Evolutionary conservation across 306 rosid genomes (phyloP).

Genomic region (Vigna hirtella): DNA sequence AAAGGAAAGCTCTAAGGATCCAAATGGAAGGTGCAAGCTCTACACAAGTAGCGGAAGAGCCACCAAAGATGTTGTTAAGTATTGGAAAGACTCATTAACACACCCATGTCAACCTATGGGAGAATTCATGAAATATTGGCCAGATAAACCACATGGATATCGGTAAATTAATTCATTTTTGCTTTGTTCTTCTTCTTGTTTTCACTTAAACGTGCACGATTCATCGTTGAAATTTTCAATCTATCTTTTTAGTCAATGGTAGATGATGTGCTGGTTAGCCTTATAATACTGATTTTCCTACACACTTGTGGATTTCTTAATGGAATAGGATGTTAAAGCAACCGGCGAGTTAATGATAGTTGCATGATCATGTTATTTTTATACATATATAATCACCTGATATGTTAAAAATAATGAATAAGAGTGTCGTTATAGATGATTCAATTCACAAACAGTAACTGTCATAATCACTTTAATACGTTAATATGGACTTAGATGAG

Average conservation of each 20-base stretch:
- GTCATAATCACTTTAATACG: too few relatives aligned
- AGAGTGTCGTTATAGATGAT: too few relatives aligned
- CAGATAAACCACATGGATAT: conserved; percentile 58
- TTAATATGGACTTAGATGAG: too few relatives aligned
- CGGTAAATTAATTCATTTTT: conserved; percentile 39
- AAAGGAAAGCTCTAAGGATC: conserved; percentile 63
- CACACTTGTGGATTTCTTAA: too few relatives aligned
- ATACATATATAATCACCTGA: too few relatives aligned
- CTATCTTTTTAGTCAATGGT: not conserved
- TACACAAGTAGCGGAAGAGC: conserved; percentile 71
- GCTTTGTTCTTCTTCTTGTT: not conserved
- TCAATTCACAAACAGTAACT: too few relatives aligned
- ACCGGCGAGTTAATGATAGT: too few relatives aligned
- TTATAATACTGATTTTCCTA: not conserved
- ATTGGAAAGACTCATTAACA: conserved; percentile 70
- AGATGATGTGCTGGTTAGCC: not conserved
- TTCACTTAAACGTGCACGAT: not conserved
- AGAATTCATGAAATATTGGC: conserved; percentile 64
- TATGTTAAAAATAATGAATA: too few relatives aligned
- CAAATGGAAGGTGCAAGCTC: conserved; percentile 55
- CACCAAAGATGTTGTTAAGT: conserved; percentile 44
- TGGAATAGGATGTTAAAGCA: too few relatives aligned
- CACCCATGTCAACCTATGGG: conserved; percentile 39
- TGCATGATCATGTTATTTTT: too few relatives aligned
- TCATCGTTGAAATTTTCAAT: not conserved